A percentile compares a stretch with the other conserved stretches of the same genome.
Conservation (phyloP, 1,284 basidiomycete species). For the Limonomyces culmigenus region DNA sequence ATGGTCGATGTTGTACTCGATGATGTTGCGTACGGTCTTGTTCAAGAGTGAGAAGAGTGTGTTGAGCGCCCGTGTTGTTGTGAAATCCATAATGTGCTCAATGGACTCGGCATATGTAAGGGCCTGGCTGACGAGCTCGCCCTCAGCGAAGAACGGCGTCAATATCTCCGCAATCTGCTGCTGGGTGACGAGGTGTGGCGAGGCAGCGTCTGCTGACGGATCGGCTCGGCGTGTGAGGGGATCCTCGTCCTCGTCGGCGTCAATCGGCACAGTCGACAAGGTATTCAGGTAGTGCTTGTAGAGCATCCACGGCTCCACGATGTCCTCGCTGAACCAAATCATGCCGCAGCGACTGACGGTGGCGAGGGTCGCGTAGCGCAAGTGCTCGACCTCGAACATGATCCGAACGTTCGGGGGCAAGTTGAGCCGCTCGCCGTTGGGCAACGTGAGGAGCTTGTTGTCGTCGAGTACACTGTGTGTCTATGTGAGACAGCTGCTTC, state of each 20-base stretch:
- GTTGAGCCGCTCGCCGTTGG: constrained; percentile 96
- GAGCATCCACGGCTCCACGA: constrained; percentile 84
- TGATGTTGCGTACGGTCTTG: constrained; percentile 85
- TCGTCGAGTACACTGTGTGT: constrained; percentile 83
- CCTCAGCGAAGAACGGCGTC: constrained; percentile 69
- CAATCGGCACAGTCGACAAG: constrained; percentile 64
- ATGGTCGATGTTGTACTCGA: constrained; percentile 92
- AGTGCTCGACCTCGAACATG: constrained; percentile 99
- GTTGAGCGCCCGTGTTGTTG: constrained; percentile 76
- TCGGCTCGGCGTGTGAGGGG: constrained; percentile 41
- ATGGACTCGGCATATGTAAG: constrained; percentile 68
- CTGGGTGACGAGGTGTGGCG: constrained; percentile 64
- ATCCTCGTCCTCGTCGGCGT: constrained; percentile 87
- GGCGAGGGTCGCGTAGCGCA: constrained; percentile 92
- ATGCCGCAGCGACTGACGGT: constrained; percentile 99
- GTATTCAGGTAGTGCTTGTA: constrained; percentile 80
- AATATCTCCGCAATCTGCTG: constrained; percentile 64
- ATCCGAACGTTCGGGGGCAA: constrained; percentile 94
- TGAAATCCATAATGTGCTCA: constrained; percentile 99
- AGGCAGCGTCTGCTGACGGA: constrained; percentile 31
- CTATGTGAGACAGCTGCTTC: constrained; percentile 5
- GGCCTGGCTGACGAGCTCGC: constrained; percentile 69
- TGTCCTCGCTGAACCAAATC: constrained; percentile 99
- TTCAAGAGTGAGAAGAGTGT: constrained; percentile 96
- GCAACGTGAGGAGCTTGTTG: constrained; percentile 94